Evolutionary conservation across 345 rosid genomes (phyloP), one percentile per base, ranked within the genome.

Genomic region (Abelmoschus esculentus): DNA sequence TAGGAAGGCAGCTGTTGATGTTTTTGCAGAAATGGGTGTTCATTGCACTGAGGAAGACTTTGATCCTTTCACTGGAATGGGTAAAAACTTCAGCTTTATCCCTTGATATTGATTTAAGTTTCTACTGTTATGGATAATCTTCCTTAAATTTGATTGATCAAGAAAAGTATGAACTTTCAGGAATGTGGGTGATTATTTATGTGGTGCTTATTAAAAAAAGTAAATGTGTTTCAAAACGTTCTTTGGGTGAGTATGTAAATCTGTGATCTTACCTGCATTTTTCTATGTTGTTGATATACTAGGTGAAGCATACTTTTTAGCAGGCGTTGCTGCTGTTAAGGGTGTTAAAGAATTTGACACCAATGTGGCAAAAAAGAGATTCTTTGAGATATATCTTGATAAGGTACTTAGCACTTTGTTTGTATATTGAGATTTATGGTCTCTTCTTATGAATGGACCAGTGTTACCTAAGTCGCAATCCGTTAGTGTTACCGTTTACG

Each of bases 231-330:
- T 40, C 11, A 40, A 40, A 40, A 40, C 44, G 44, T 7, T 40
- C 0, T 40, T 40, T 40, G 44, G 0, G 9, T 40, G 44, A 0
- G 9, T 34, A 17, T 53, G 29, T 31, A 34, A 68, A 50, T 38
- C 11, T 70, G 64, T 7, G 1, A 13, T 29, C 15, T 13, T 59
- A 17, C 47, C 38, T 8, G 42, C 29, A 17, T 18, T 11, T 31
- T 73, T 61, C 26, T 46, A 15, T 59, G 55, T 61, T 15, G 5
- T 22, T 38, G 67, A 59, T 79, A 44, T 76, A 29, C 61, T 52
- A 93, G 98, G 97, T 18, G 99, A 90, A 86, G 97, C 93, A 18
- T 88, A 83, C 72, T 88, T 91, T 80, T 81, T 95, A 75, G 97
- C 96, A 73, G 96, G 99, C 11, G 96, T 91, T 67, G 98, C 98